Evolutionary conservation across 2,329 filamentous ascomycete genomes (phyloP), one percentile per base, ranked within the genome.

Genomic region (Ilyonectria robusta): DNA sequence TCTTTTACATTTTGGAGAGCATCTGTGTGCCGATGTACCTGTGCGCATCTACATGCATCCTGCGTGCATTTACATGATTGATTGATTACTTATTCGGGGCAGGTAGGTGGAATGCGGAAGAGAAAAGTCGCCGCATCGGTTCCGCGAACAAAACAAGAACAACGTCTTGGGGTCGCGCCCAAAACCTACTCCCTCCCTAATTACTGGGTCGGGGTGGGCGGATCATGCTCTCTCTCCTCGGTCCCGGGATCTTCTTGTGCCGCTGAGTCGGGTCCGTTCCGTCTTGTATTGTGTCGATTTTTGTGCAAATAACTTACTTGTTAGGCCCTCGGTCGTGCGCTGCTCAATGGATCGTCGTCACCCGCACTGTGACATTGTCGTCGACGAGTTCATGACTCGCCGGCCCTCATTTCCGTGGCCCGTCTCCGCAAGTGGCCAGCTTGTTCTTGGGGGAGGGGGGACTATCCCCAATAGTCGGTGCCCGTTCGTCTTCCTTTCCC

Each of bases 341-440:
- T 26, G 26, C 47, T 50, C n/a, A 15, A 48, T 48, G 11, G 47
- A 50, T 50, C 47, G 47, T 50, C 47, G 26, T 26, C 26, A 26
- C 26, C 47, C 47, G 47, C 47, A 50, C 23, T 13, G 26, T n/a
- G 47, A 26, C 15, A n/a, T 10, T 50, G 29, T 51, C 48, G 26
- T 33, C n/a, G 48, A 11, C 48, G 42, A 46, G 57, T 44, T 55
- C 62, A 65, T 65, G 62, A 65, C 62, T 65, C 62, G 62, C 44
- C 53, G 33, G 33, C 31, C 44, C 44, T 65, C 62, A 65, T 65
- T 65, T 65, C 62, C 62, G 51, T 65, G 57, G 35, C 21, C 56
- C 56, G 44, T 58, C 51, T 62, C 61, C 55, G 61, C 55, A 26
- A 15, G n/a, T 58, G 23, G 55, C 42, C n/a, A n/a, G 11, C 40